Conservation (phyloP, 2,329 filamentous ascomycete genomes). For the Botrytis medusae region DNA sequence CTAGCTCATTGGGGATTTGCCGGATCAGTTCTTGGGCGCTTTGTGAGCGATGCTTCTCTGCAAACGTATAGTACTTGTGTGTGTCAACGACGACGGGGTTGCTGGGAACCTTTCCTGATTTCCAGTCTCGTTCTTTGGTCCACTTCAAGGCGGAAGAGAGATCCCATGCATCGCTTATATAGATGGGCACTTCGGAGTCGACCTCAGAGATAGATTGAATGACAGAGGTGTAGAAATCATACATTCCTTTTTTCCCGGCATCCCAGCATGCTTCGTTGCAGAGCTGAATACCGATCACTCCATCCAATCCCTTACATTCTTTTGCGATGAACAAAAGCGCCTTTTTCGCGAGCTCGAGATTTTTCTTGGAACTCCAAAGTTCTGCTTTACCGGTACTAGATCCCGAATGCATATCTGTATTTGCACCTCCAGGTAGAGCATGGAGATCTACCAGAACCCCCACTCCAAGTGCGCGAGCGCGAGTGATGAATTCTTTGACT, state of each 20-base stretch:
- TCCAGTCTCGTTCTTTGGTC: slow-evolving; percentile 40
- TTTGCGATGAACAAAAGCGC: slow-evolving; percentile 52
- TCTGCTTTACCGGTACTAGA: slow-evolving; percentile 52
- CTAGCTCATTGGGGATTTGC: slow-evolving; percentile 46
- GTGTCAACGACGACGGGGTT: slow-evolving; percentile 57
- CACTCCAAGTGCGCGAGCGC: slow-evolving; percentile 47
- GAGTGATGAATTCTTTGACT: slow-evolving; percentile 48
- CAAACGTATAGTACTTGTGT: slow-evolving; percentile 59
- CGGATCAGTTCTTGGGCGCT: slow-evolving; percentile 52
- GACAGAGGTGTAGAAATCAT: slow-evolving; percentile 56
- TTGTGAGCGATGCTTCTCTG: slow-evolving; percentile 51
- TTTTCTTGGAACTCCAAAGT: slow-evolving; percentile 48
- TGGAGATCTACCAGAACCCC: slow-evolving; percentile 60
- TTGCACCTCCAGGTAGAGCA: slow-evolving; percentile 58
- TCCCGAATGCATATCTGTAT: slow-evolving; percentile 55
- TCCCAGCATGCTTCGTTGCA: slow-evolving; percentile 56
- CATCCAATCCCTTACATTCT: slow-evolving; percentile 43
- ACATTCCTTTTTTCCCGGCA: slow-evolving; percentile 49
- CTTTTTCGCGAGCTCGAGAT: slow-evolving; percentile 48
- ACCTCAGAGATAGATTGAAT: slow-evolving; percentile 48
- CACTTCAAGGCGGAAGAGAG: slow-evolving; percentile 48
- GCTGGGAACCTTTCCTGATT: slow-evolving; percentile 27
- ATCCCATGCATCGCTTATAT: slow-evolving; percentile 60
- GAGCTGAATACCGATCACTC: slow-evolving; percentile 56
- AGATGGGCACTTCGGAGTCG: slow-evolving; percentile 52